Percentiles rank a stretch among this genome's conserved stretches.
phyloP scores from a whole-genome alignment of 2,329 filamentous ascomycete genomes.

The Fusarium caatingaense region DNA sequence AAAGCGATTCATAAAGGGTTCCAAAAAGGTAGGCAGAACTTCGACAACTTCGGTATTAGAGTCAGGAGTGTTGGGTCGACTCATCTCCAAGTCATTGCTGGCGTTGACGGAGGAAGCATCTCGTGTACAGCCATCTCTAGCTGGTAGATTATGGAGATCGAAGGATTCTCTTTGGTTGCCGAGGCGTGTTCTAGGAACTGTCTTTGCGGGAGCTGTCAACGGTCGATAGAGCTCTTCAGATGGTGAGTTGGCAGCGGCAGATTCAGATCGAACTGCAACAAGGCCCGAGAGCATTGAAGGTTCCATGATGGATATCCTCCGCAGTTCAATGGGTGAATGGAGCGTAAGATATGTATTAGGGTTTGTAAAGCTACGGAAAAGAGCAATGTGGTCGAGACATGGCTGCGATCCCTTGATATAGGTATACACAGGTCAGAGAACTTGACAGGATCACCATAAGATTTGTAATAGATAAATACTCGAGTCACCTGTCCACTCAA shows the following conservation, averaged over 20 bases:
- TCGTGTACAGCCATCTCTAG: slow-evolving; percentile 8
- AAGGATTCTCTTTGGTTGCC: slow-evolving; percentile 51
- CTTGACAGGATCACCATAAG: neutral
- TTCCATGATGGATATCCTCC: slow-evolving; percentile 48
- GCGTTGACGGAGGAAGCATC: slow-evolving; percentile 15
- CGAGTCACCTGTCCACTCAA: slow-evolving; percentile 17
- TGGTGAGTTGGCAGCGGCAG: slow-evolving; percentile 32
- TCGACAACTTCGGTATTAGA: slow-evolving; percentile 54
- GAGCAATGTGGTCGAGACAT: neutral
- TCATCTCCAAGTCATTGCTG: slow-evolving; percentile 61
- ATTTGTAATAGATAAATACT: slow-evolving; percentile 7
- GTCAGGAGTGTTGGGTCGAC: slow-evolving; percentile 61
- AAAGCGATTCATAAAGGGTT: slow-evolving; percentile 76
- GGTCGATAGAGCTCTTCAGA: slow-evolving; percentile 39
- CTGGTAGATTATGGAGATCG: slow-evolving; percentile 45
- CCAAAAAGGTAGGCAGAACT: slow-evolving; percentile 66
- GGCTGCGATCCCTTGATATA: slow-evolving; percentile 2
- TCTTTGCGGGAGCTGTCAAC: slow-evolving; percentile 50
- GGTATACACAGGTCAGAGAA: neutral
- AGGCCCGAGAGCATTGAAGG: slow-evolving; percentile 49
- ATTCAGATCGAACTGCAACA: slow-evolving; percentile 50
- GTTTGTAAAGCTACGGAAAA: neutral
- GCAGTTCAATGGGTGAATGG: neutral
- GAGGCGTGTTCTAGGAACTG: slow-evolving; percentile 54
- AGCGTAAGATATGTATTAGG: too few relatives aligned